phyloP scores from a whole-genome alignment of 495 filamentous ascomycete species.

The Ascodesmis nigricans region DNA sequence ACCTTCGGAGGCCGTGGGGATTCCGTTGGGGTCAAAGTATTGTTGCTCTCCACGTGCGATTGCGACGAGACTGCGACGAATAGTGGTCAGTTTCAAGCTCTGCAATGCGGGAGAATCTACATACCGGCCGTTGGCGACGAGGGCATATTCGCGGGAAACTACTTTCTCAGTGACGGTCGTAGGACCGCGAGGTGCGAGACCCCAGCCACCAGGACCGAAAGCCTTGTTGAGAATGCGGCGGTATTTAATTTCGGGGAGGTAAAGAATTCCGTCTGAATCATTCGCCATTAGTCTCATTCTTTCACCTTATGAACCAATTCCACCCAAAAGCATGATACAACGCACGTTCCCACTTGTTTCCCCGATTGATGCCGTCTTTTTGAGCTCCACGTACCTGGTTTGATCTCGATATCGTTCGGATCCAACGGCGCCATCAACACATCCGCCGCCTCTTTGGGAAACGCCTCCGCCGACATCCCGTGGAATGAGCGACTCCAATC shows the following conservation, averaged over 20 bases:
- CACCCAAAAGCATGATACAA: not conserved
- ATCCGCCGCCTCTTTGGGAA: constrained; percentile 50
- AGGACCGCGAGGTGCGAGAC: constrained; percentile 72
- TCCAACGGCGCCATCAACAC: constrained; percentile 46
- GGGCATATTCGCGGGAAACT: constrained; percentile 86
- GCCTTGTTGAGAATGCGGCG: constrained; percentile 71
- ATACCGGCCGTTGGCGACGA: constrained; percentile 74
- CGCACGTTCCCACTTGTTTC: constrained; percentile 1
- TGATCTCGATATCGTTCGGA: constrained; percentile 72
- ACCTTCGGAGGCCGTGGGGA: constrained; percentile 91
- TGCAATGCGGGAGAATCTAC: constrained; percentile 23
- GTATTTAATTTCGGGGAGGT: constrained; percentile 97
- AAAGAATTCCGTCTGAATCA: constrained; percentile 69
- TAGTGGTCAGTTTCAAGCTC: not conserved
- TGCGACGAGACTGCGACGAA: constrained; percentile 49
- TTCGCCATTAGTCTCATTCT: not conserved
- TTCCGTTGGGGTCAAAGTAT: constrained; percentile 78
- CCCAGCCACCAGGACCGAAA: constrained; percentile 93
- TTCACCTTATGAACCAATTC: too few relatives aligned
- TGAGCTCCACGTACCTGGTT: constrained; percentile 27
- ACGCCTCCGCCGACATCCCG: constrained; percentile 54
- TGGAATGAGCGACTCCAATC: constrained; percentile 92
- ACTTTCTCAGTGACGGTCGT: constrained; percentile 69
- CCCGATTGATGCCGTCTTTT: not conserved
- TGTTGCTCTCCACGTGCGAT: constrained; percentile 87